phyloP scores from a whole-genome alignment of 2,329 filamentous ascomycete species.

The Cladorrhinum sp. region DNA sequence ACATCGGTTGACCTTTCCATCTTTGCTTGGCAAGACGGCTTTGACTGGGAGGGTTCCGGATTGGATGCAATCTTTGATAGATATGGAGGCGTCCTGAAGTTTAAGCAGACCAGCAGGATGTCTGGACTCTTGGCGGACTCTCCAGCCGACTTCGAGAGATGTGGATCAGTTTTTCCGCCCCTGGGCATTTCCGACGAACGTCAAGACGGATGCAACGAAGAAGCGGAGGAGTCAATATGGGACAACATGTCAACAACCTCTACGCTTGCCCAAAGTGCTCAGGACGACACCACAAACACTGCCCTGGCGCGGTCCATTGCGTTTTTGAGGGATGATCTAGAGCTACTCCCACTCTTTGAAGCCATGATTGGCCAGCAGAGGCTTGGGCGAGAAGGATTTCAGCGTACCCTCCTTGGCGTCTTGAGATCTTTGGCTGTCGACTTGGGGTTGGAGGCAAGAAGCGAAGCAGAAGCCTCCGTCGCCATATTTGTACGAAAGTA shows the following conservation, averaged over 20 bases:
- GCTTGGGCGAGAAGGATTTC: background rate
- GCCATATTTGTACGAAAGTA: background rate
- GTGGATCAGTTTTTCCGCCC: background rate
- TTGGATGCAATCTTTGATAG: background rate
- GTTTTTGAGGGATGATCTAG: background rate
- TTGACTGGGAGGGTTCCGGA: background rate
- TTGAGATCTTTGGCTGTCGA: background rate
- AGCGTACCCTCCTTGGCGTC: background rate
- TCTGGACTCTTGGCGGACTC: background rate
- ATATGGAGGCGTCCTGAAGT: background rate
- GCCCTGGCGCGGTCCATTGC: background rate
- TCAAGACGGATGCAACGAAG: background rate
- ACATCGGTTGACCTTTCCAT: background rate
- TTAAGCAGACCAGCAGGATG: background rate
- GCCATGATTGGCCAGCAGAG: background rate
- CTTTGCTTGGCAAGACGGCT: background rate
- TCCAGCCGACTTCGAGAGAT: background rate
- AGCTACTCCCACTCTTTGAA: background rate
- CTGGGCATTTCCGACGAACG: background rate
- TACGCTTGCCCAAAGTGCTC: background rate
- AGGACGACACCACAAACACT: background rate
- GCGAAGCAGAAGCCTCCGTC: background rate
- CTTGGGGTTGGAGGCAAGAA: background rate
- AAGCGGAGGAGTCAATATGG: background rate
- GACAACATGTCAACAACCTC: background rate